Evolutionary conservation across 345 rosid species (phyloP).

Genomic region (Melaleuca alternifolia): DNA sequence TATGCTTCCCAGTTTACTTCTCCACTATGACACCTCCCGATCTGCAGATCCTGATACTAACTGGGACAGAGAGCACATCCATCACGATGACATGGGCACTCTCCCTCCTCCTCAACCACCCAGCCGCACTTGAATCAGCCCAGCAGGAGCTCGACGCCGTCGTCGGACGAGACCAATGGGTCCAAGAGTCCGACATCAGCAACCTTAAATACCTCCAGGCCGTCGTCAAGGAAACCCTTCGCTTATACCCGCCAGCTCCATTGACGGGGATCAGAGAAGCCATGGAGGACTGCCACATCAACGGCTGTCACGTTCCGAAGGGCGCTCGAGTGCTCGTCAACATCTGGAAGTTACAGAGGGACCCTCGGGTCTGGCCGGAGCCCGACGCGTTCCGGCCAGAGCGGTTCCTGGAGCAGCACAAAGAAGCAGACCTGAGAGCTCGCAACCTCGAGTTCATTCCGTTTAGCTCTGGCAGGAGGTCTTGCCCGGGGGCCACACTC

Average conservation of each 20-base stretch:
- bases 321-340: slow-evolving; percentile 41
- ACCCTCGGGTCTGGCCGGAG: slow-evolving; percentile 34
- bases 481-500: slow-evolving; percentile 41
- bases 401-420: slow-evolving; percentile 17
- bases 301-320: slow-evolving; percentile 29
- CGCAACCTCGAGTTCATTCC: slow-evolving; percentile 29
- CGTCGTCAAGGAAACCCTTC: slow-evolving; percentile 5
- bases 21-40: background rate
- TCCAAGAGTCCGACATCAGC: slow-evolving; percentile 13
- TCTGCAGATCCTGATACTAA: slow-evolving; percentile 9
- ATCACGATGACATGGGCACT: slow-evolving; percentile 17
- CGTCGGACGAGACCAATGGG: slow-evolving; percentile 7
- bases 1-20: background rate
- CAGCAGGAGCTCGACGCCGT: slow-evolving; percentile 13
- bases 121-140: background rate
- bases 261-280: slow-evolving; percentile 38
- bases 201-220: slow-evolving; percentile 13
- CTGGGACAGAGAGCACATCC: slow-evolving; percentile 14
- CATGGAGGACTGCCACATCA: slow-evolving; percentile 29
- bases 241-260: slow-evolving; percentile 11
- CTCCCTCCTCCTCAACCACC: slow-evolving; percentile 19
- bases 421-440: background rate
- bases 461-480: slow-evolving; percentile 39
- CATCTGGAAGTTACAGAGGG: slow-evolving; percentile 55
- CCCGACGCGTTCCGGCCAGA: slow-evolving; percentile 32